These are phyloP conservation scores for Physaria fendleri DNA, from an alignment of 345 rosid species.

Conservation along the genomic window DNA sequence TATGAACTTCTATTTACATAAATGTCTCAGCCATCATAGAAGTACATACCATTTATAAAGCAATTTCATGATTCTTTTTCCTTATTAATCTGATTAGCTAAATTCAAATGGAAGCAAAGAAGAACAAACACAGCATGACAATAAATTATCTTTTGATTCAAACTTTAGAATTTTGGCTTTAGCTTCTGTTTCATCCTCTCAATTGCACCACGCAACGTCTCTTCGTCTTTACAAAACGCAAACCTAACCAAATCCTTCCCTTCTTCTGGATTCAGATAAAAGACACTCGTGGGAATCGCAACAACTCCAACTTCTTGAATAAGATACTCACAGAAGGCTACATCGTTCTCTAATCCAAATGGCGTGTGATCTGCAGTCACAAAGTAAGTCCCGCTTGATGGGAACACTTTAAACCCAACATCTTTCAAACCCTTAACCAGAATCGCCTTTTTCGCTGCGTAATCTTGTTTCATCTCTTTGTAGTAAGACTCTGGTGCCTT, in stretches of 20 bases:
- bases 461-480: conserved; percentile 68
- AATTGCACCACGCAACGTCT: conserved; percentile 69
- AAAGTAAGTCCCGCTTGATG: conserved; percentile 92
- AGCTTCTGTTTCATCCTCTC: conserved; percentile 88
- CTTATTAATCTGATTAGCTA: too few relatives aligned
- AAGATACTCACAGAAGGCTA: conserved; percentile 80
- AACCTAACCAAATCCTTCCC: conserved; percentile 94
- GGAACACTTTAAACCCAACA: conserved; percentile 84
- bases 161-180: conserved; percentile 36
- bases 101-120: conserved; percentile 16
- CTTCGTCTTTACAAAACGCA: conserved; percentile 93
- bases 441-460: conserved; percentile 67
- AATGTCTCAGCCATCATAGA: too few relatives aligned
- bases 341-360: conserved; percentile 66
- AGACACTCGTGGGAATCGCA: conserved; percentile 85
- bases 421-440: conserved; percentile 75
- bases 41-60: too few relatives aligned
- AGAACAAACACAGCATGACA: neutral
- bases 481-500: conserved; percentile 76
- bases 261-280: conserved; percentile 86
- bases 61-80: too few relatives aligned
- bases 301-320: conserved; percentile 95
- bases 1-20: too few relatives aligned
- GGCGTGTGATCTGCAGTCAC: conserved; percentile 88
- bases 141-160: neutral